Percentiles rank a stretch among this genome's conserved stretches.
These are phyloP conservation scores for Lentinula novae-zelandiae DNA, from an alignment of 1,284 basidiomycete species.

Conservation along the genomic window DNA sequence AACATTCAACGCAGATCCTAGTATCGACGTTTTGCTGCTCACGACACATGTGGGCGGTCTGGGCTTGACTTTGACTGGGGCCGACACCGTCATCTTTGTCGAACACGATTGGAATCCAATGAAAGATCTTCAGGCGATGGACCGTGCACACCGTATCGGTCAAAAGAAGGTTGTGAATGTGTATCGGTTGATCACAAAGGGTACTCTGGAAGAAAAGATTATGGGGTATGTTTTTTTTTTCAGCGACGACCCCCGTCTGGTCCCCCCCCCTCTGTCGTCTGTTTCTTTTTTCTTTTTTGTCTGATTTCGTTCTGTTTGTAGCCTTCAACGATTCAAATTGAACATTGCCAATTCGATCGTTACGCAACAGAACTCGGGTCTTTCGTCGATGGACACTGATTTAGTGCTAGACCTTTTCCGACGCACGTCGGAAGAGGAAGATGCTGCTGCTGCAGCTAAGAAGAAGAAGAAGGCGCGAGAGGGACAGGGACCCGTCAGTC, in stretches of 20 bases:
- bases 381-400: slow-evolving; percentile 96
- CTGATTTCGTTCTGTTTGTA: slow-evolving; percentile 25
- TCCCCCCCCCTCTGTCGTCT: slow-evolving; percentile 16
- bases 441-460: slow-evolving; percentile 48
- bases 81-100: slow-evolving; percentile 99
- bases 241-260: background rate
- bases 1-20: slow-evolving; percentile 97
- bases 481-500: slow-evolving; percentile 46
- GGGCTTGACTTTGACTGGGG: slow-evolving; percentile 94
- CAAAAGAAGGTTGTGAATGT: slow-evolving; percentile 99
- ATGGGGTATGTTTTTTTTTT: slow-evolving; percentile 76
- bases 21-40: slow-evolving; percentile 93
- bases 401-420: slow-evolving; percentile 94
- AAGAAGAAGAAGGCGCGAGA: slow-evolving; percentile 60
- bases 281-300: background rate
- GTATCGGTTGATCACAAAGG: slow-evolving; percentile 95
- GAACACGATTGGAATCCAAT: slow-evolving; percentile 99
- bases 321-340: slow-evolving; percentile 96
- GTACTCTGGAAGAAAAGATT: slow-evolving; percentile 98
- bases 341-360: slow-evolving; percentile 97
- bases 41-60: slow-evolving; percentile 98
- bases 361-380: slow-evolving; percentile 93
- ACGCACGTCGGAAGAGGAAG: slow-evolving; percentile 76
- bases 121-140: slow-evolving; percentile 99
- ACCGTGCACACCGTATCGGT: slow-evolving; percentile 95